Evolutionary conservation across 1,139 yeast genomes (phyloP), one percentile per base, ranked within the genome.

Genomic region (Hansenula sp.): DNA sequence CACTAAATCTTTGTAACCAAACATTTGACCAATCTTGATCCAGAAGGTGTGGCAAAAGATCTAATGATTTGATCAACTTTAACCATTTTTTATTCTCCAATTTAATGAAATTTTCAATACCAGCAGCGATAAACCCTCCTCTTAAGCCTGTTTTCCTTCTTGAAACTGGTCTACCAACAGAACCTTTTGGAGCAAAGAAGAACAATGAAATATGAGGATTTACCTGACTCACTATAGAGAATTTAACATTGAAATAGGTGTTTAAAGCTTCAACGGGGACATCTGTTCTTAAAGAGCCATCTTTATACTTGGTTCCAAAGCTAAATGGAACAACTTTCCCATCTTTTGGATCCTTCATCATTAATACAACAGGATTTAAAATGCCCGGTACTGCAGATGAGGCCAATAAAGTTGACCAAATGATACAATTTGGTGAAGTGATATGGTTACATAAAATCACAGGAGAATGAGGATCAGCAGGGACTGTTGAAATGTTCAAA

Each of bases 371-470:
- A 0, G 95, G 95, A 49, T 84, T 83, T 45, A 86, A 66, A n/a
- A 86, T 83, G 0, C 94, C 94, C 0, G 94, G 94, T 9, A 86
- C 94, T 0, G 94, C 94, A 5, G 89, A 79, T 12, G 90, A 81
- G 0, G 94, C 94, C 38, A 86, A 66, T 49, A 86, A 66, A 0
- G 91, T 71, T 3, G 88, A 80, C 94, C 94, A 86, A 18, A 86
- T 81, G n/a, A 85, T 82, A 59, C 93, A 84, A 60, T 84, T 77
- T 11, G 94, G 94, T 8, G 91, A 78, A 0, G 94, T 86, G 45
- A 84, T 75, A 55, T 81, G 81, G 55, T 86, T 86, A 61, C 93
- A 83, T 44, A 86, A 67, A 58, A 86, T 85, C 5, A 82, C 90
- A 0, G 95, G 94, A 1, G 91, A 81, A 60, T 84, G 87, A 1